A percentile compares a stretch with the other conserved stretches of the same genome.
Conservation (phyloP, 768 basidiomycete species). For the Mycena alexandri region DNA sequence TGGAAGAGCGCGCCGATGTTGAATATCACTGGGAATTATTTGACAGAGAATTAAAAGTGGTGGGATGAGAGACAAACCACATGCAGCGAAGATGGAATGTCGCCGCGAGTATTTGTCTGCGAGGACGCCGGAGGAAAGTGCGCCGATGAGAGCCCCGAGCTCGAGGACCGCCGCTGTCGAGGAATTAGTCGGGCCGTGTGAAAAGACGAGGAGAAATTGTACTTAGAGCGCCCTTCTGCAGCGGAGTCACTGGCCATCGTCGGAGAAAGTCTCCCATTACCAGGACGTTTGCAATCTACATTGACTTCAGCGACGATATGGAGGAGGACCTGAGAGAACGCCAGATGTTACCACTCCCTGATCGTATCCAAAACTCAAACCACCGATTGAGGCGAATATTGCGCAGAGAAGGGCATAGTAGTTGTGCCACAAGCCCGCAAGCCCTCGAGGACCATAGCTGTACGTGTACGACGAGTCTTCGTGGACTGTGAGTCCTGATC, state of each 20-base stretch:
- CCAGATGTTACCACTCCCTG: slow-evolving; percentile 71
- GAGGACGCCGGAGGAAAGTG: slow-evolving; percentile 73
- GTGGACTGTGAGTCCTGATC: slow-evolving; percentile 45
- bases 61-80: slow-evolving; percentile 59
- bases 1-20: slow-evolving; percentile 81
- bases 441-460: slow-evolving; percentile 78
- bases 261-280: slow-evolving; percentile 82
- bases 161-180: slow-evolving; percentile 79
- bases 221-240: slow-evolving; percentile 87
- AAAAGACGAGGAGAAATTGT: slow-evolving; percentile 40
- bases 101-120: slow-evolving; percentile 79
- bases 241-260: slow-evolving; percentile 77
- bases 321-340: neutral
- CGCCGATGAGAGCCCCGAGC: slow-evolving; percentile 83
- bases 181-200: neutral
- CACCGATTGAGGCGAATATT: slow-evolving; percentile 82
- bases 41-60: slow-evolving; percentile 1
- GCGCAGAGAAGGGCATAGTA: slow-evolving; percentile 76
- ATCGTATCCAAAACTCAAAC: slow-evolving; percentile 85
- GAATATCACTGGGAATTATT: slow-evolving; percentile 65
- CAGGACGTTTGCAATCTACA: slow-evolving; percentile 82
- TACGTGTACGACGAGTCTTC: slow-evolving; percentile 68
- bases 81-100: slow-evolving; percentile 75
- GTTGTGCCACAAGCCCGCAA: slow-evolving; percentile 74
- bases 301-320: neutral